A percentile compares a stretch with the other conserved stretches of the same genome.
Conservation (phyloP, 306 rosid genomes). For the Prunus fruticosa region DNA sequence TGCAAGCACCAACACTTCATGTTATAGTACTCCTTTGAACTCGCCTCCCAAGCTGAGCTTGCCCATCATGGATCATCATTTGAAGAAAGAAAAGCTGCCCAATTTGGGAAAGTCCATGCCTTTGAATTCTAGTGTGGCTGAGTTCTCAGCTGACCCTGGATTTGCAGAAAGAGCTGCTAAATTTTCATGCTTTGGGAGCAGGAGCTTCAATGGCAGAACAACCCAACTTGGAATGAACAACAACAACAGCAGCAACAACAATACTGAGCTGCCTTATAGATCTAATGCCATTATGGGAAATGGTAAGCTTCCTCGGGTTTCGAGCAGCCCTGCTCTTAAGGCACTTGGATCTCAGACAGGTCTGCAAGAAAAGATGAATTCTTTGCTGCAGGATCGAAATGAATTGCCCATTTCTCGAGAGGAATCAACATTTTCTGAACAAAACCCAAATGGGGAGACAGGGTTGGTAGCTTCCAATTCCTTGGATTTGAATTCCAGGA, state of each 20-base stretch:
- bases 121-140: slow-evolving; percentile 57
- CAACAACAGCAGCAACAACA: slow-evolving; percentile 8
- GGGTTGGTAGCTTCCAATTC: slow-evolving; percentile 28
- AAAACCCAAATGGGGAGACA: slow-evolving; percentile 41
- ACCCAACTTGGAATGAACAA: slow-evolving; percentile 36
- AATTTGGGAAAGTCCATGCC: slow-evolving; percentile 41
- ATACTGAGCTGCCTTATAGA: slow-evolving; percentile 31
- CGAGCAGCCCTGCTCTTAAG: slow-evolving; percentile 74
- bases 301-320: slow-evolving; percentile 55
- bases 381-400: slow-evolving; percentile 29
- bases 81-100: slow-evolving; percentile 32
- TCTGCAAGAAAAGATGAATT: slow-evolving; percentile 34
- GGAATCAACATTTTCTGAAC: slow-evolving; percentile 69
- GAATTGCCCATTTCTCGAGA: slow-evolving; percentile 55
- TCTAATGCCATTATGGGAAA: slow-evolving; percentile 30
- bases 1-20: slow-evolving; percentile 45
- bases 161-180: slow-evolving; percentile 91
- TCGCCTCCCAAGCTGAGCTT: slow-evolving; percentile 63
- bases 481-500: slow-evolving; percentile 50
- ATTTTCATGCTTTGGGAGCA: slow-evolving; percentile 88
- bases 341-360: slow-evolving; percentile 58
- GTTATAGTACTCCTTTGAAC: slow-evolving; percentile 58
- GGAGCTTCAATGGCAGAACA: slow-evolving; percentile 67
- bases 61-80: slow-evolving; percentile 29
- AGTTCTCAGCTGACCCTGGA: slow-evolving; percentile 82